A percentile compares a stretch with the other conserved stretches of the same genome.
Conservation (phyloP, 176 grass and related monocot species). For the Cenchrus purpureus region DNA sequence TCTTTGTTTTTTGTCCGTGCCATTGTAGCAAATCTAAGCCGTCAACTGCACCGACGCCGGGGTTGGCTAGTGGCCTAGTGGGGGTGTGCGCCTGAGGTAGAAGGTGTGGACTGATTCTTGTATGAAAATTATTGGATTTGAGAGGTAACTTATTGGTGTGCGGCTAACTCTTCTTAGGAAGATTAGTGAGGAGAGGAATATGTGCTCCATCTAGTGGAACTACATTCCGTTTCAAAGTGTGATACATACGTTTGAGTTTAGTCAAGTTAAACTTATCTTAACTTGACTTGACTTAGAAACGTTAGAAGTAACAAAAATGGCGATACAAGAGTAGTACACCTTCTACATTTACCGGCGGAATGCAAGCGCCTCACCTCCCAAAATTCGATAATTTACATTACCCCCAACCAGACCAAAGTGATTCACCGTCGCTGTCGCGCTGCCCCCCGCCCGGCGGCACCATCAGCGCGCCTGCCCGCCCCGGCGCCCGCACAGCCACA, state of each 20-base stretch:
- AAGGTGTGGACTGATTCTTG: no score
- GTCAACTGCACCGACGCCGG: background rate
- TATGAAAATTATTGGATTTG: no score
- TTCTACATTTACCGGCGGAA: background rate
- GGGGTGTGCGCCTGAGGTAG: background rate
- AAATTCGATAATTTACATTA: constrained; percentile 13
- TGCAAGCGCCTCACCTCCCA: background rate
- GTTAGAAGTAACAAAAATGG: background rate
- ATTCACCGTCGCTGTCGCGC: background rate
- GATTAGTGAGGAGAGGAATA: background rate
- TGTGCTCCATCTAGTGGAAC: background rate
- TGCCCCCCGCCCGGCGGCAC: background rate
- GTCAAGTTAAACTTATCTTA: no score
- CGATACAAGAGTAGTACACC: background rate
- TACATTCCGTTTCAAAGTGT: no score
- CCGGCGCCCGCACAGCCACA: background rate
- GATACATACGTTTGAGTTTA: no score
- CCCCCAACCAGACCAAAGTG: background rate
- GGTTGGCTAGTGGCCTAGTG: background rate
- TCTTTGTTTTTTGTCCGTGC: background rate
- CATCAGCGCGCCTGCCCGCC: background rate
- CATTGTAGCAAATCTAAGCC: background rate
- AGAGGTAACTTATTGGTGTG: no score
- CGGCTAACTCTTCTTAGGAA: no score
- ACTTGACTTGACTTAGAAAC: no score